Percentiles rank a stretch among this genome's conserved stretches.
phyloP scores from a whole-genome alignment of 768 basidiomycete genomes.

The Leccinellum albellum region DNA sequence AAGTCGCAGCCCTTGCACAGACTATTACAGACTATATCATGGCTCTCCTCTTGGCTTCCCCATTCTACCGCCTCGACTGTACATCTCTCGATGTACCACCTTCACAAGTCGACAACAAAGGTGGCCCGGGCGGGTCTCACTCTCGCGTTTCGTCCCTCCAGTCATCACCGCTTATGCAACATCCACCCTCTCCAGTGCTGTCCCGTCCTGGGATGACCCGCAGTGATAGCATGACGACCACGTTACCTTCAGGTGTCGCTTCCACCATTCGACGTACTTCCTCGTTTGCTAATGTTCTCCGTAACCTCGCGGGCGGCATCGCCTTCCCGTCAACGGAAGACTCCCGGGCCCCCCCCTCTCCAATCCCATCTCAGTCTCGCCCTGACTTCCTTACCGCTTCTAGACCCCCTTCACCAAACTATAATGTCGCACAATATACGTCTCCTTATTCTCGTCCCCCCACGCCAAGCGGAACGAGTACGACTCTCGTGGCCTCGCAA shows the following conservation, averaged over 20 bases:
- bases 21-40: constrained; percentile 91
- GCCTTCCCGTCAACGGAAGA: constrained; percentile 68
- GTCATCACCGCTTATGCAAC: constrained; percentile 43
- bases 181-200: constrained; percentile 43
- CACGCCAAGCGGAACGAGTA: constrained; percentile 34
- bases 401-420: constrained; percentile 73
- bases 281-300: constrained; percentile 75
- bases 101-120: constrained; percentile 36
- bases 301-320: constrained; percentile 65
- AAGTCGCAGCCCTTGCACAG: constrained; percentile 87
- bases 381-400: constrained; percentile 42
- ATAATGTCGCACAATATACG: constrained; percentile 71
- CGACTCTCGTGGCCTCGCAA: constrained; percentile 23
- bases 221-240: constrained; percentile 59
- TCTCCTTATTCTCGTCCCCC: constrained; percentile 67
- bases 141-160: constrained; percentile 48
- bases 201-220: constrained; percentile 50
- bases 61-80: constrained; percentile 71
- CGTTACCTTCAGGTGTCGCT: constrained; percentile 57
- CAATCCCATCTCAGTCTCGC: constrained; percentile 22
- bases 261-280: constrained; percentile 75
- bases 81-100: constrained; percentile 56
- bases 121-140: constrained; percentile 30
- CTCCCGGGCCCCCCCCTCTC: constrained; percentile 36
- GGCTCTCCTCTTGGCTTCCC: constrained; percentile 85